Evolutionary conservation across 495 filamentous ascomycete genomes (phyloP).

Genomic region (Aspergillus hancockii): DNA sequence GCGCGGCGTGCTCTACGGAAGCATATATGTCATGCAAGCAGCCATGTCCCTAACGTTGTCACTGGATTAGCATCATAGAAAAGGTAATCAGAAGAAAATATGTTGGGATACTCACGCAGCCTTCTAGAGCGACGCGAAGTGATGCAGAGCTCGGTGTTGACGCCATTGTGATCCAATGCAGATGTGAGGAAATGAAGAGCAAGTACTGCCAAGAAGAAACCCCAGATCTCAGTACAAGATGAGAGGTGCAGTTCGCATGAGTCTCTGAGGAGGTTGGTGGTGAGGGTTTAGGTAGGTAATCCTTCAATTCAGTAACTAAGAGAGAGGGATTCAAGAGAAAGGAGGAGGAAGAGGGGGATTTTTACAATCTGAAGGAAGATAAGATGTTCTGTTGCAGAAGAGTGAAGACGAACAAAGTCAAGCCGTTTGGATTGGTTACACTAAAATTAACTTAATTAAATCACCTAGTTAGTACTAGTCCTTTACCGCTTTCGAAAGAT

Average conservation of each 20-base stretch:
- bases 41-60: slow-evolving; percentile 72
- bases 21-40: slow-evolving; percentile 88
- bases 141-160: slow-evolving; percentile 12
- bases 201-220: background rate
- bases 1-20: slow-evolving; percentile 61
- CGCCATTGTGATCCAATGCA: slow-evolving; percentile 10
- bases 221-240: background rate
- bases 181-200: background rate
- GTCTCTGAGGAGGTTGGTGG: too few relatives aligned
- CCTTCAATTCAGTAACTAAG: too few relatives aligned
- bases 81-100: background rate
- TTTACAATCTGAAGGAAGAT: background rate
- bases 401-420: background rate
- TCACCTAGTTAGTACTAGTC: too few relatives aligned
- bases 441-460: background rate
- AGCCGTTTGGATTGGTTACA: background rate
- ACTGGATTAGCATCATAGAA: slow-evolving; percentile 19
- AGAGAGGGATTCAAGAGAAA: background rate
- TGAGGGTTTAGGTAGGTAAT: too few relatives aligned
- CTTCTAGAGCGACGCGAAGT: slow-evolving; percentile 67
- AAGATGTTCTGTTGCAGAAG: background rate
- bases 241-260: background rate
- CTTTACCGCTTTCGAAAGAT: slow-evolving; percentile 3
- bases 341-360: background rate
- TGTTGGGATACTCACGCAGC: slow-evolving; percentile 65